phyloP scores from a whole-genome alignment of 441 rosid genomes.

The Gossypium laxum region DNA sequence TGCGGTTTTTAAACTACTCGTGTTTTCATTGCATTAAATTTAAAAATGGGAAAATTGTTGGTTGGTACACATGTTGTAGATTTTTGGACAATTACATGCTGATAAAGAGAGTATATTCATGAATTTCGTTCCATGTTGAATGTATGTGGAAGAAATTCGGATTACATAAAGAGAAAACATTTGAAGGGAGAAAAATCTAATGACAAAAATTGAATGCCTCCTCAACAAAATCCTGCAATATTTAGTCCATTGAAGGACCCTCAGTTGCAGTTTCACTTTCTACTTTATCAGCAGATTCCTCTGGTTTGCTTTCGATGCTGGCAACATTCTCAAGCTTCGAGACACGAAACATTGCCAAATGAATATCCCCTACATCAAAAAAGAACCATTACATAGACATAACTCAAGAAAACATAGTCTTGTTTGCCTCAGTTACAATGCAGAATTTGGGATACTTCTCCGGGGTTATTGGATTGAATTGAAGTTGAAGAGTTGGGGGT shows the following conservation, averaged over 20 bases:
- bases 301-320: constrained; percentile 18
- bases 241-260: constrained; percentile 20
- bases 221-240: not conserved
- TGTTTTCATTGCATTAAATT: not conserved
- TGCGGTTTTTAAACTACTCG: no score
- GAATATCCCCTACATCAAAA: constrained; percentile 41
- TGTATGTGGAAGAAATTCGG: not conserved
- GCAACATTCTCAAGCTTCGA: constrained; percentile 42
- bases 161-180: not conserved
- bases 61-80: not conserved
- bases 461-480: not conserved
- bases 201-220: not conserved
- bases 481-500: not conserved
- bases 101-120: not conserved
- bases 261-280: constrained; percentile 19
- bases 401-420: not conserved
- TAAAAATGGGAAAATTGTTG: not conserved
- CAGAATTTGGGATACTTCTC: not conserved
- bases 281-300: constrained; percentile 24
- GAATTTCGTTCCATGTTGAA: not conserved
- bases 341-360: constrained; percentile 61
- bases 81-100: not conserved
- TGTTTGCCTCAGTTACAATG: not conserved
- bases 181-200: not conserved
- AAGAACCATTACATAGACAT: not conserved